These are phyloP conservation scores for Tricholoma terreum DNA, from an alignment of 768 basidiomycete genomes.

Conservation along the genomic window DNA sequence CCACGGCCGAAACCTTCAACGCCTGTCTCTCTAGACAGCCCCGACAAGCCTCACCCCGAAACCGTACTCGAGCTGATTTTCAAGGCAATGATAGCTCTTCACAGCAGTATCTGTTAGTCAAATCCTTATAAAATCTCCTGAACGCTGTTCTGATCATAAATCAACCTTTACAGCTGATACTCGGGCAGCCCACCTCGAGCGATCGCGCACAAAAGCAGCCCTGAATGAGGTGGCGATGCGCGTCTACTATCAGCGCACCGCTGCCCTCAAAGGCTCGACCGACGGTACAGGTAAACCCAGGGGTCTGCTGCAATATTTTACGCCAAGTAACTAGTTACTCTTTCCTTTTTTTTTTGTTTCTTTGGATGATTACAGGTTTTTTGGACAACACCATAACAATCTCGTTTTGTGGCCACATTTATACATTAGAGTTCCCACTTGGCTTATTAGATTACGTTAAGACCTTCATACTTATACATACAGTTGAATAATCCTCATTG, in stretches of 20 bases:
- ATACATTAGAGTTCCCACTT: conserved; percentile 11
- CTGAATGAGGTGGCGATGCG: conserved; percentile 64
- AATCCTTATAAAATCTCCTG: not conserved
- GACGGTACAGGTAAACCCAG: conserved; percentile 3
- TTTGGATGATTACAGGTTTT: not conserved
- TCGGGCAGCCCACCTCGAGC: conserved; percentile 71
- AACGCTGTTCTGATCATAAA: not conserved
- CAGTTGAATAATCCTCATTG: not conserved
- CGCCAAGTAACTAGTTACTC: conserved; percentile 11
- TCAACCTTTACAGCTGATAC: conserved; percentile 52
- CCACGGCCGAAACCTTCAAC: conserved; percentile 10
- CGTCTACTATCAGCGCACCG: conserved; percentile 56
- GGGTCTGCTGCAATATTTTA: conserved; percentile 9
- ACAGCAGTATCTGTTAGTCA: conserved; percentile 59
- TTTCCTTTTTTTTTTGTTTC: not conserved
- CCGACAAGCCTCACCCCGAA: conserved; percentile 20
- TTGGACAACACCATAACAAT: not conserved
- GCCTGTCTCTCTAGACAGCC: conserved; percentile 9
- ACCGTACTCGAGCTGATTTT: conserved; percentile 49
- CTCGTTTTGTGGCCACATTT: conserved; percentile 5
- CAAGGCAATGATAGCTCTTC: conserved; percentile 46
- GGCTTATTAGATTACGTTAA: not conserved
- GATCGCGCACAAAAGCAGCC: conserved; percentile 68
- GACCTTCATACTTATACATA: conserved; percentile 3
- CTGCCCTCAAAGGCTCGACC: conserved; percentile 15